Evolutionary conservation across 495 filamentous ascomycete species (phyloP).

Genomic region (Recurvomyces mirabilis): DNA sequence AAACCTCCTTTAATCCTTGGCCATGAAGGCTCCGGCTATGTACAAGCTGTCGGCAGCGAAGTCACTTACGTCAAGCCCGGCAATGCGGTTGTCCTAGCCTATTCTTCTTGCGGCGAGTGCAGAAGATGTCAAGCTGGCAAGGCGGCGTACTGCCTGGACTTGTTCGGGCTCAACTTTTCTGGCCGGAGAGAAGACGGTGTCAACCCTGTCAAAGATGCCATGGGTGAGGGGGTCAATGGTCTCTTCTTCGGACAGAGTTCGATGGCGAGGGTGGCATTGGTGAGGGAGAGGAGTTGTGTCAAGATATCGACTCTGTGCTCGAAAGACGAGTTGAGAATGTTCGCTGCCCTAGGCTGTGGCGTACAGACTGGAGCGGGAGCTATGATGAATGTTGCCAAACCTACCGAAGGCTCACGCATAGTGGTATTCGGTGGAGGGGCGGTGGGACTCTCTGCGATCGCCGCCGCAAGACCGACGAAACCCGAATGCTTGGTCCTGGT

Average conservation of each 20-base stretch:
- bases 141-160: conserved; percentile 10
- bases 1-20: conserved; percentile 16
- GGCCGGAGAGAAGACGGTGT: conserved; percentile 6
- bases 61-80: conserved; percentile 13
- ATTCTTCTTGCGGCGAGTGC: conserved; percentile 7
- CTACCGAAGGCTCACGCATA: conserved; percentile 5
- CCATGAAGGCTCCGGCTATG: conserved; percentile 14
- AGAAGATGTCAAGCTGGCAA: conserved; percentile 8
- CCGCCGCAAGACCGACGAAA: conserved; percentile 7
- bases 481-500: conserved; percentile 6
- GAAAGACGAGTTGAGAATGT: conserved; percentile 14
- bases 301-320: background rate
- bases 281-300: conserved; percentile 10
- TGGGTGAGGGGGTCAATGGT: conserved; percentile 9
- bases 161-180: conserved; percentile 8
- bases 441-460: conserved; percentile 14
- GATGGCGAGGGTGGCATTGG: conserved; percentile 11
- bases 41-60: conserved; percentile 4
- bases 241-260: conserved; percentile 18
- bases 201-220: background rate
- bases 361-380: conserved; percentile 17
- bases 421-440: conserved; percentile 19
- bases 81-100: conserved; percentile 11
- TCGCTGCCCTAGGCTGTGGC: conserved; percentile 17
- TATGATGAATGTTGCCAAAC: conserved; percentile 17